Evolutionary conservation across 257 asterid genomes (phyloP), one percentile per base, ranked within the genome.

Genomic region (Cynanchum wilfordii): DNA sequence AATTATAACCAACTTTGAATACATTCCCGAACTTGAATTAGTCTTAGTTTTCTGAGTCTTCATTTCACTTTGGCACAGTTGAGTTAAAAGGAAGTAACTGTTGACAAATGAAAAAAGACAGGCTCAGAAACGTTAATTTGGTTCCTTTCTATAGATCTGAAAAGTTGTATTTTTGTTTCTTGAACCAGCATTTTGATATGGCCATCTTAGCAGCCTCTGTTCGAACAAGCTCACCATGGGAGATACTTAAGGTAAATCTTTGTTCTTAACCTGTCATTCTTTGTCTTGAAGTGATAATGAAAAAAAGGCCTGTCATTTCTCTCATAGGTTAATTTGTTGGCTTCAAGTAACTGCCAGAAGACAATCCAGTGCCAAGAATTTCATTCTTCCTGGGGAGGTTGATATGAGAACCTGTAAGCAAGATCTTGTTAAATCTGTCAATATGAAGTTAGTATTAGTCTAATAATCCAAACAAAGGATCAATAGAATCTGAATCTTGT

Each of bases 121-220:
- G 1, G 50, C 13, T 47, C 2, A 47, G 51, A 38, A 38, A 42
- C 19, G 1, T 2, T 44, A 40, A 12, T 13, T 3, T 24, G 10
- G 20, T 57, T 57, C 65, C 20, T 42, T 45, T n/a, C 15, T 45
- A 2, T 58, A 29, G 65, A 19, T 36, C 64, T 62, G 52, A 77
- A 25, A 7, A 54, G 56, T 55, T 64, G 52, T 64, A 33, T 64
- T 11, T 30, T 22, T 73, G 22, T 55, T 67, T 45, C 47, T 45
- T 1, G 42, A 68, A 50, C 59, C 96, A 91, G 96, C 89, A 88
- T 78, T 91, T 91, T 73, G 85, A 89, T 85, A 81, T 91, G 96
- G 87, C 96, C 10, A 64, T 91, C 67, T 74, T 91, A 77, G 94
- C 92, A 47, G 83, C 89, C 38, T 79, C 82, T 77, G 80, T 60